Conservation (phyloP, 129 eudicot genomes). For the Arctium lappa region DNA sequence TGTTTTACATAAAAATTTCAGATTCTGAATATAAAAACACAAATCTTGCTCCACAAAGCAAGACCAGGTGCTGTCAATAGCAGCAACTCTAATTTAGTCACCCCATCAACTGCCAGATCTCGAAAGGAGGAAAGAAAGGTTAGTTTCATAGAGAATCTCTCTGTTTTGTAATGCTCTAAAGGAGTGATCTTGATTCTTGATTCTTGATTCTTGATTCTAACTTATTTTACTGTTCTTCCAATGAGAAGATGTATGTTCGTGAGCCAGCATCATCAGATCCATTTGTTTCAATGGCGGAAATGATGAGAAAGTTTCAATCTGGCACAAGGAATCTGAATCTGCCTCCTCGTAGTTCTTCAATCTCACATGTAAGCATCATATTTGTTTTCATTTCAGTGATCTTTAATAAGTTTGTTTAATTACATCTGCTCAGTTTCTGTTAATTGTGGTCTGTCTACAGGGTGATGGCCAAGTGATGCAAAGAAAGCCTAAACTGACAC, state of each 20-base stretch:
- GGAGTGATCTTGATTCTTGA: not conserved
- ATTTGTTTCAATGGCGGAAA: conserved; percentile 92
- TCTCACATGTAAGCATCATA: conserved; percentile 35
- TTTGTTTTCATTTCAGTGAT: not conserved
- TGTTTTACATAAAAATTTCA: conserved; percentile 13
- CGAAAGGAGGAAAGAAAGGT: conserved; percentile 83
- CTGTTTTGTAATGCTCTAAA: not conserved
- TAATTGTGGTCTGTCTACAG: conserved; percentile 12
- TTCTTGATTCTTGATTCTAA: conserved; percentile 4
- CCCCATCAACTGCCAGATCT: conserved; percentile 40
- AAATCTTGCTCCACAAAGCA: conserved; percentile 71
- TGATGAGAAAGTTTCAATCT: conserved; percentile 86
- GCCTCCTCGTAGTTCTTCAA: conserved; percentile 37
- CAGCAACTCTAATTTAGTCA: conserved; percentile 32
- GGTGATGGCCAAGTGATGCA: conserved; percentile 37
- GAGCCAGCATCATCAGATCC: conserved; percentile 63
- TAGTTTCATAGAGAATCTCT: not conserved
- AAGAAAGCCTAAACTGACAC: conserved; percentile 65
- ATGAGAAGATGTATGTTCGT: conserved; percentile 66
- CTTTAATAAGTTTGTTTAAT: not conserved
- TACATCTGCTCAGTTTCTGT: not conserved
- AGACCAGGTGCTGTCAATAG: conserved; percentile 44
- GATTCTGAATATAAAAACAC: conserved; percentile 67
- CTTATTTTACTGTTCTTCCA: not conserved
- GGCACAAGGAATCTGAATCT: conserved; percentile 67